Evolutionary conservation across 257 asterid species (phyloP).

Genomic region (Eucommia ulmoides): DNA sequence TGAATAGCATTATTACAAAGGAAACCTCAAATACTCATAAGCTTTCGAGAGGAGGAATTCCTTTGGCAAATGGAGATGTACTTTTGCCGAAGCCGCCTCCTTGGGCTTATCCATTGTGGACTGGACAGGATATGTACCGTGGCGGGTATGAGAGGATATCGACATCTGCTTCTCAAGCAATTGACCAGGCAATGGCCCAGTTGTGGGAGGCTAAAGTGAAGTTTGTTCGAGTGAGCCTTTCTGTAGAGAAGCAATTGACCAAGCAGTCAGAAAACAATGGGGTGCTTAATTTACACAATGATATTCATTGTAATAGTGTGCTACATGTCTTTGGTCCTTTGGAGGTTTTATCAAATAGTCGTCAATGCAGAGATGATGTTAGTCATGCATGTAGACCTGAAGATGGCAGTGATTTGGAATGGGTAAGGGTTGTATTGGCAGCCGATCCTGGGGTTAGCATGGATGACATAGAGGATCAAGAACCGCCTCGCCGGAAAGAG

Average conservation of each 20-base stretch:
- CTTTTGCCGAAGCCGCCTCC: slow-evolving; percentile 96
- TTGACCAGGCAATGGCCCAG: slow-evolving; percentile 96
- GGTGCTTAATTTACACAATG: slow-evolving; percentile 8
- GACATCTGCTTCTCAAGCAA: slow-evolving; percentile 89
- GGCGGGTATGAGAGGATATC: slow-evolving; percentile 84
- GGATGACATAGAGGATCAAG: slow-evolving; percentile 94
- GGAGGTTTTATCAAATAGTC: slow-evolving; percentile 12
- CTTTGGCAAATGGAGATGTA: slow-evolving; percentile 95
- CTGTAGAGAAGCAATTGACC: slow-evolving; percentile 41
- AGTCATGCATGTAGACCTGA: slow-evolving; percentile 26
- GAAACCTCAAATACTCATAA: slow-evolving; percentile 60
- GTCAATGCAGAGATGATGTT: slow-evolving; percentile 27
- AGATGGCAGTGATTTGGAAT: slow-evolving; percentile 34
- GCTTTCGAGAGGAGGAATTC: slow-evolving; percentile 96
- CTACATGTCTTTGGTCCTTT: slow-evolving; percentile 11
- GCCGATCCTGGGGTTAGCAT: slow-evolving; percentile 93
- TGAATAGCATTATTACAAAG: slow-evolving; percentile 51
- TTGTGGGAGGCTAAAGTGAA: slow-evolving; percentile 74
- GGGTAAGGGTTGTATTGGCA: slow-evolving; percentile 36
- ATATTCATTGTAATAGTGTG: slow-evolving; percentile 9
- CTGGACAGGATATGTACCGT: slow-evolving; percentile 67
- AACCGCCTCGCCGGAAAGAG: slow-evolving; percentile 77
- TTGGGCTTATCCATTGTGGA: slow-evolving; percentile 94
- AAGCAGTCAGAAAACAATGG: background rate
- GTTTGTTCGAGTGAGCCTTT: slow-evolving; percentile 36